Evolutionary conservation across 2,329 filamentous ascomycete species (phyloP), one percentile per base, ranked within the genome.

Genomic region (Fusarium oligoseptatum): DNA sequence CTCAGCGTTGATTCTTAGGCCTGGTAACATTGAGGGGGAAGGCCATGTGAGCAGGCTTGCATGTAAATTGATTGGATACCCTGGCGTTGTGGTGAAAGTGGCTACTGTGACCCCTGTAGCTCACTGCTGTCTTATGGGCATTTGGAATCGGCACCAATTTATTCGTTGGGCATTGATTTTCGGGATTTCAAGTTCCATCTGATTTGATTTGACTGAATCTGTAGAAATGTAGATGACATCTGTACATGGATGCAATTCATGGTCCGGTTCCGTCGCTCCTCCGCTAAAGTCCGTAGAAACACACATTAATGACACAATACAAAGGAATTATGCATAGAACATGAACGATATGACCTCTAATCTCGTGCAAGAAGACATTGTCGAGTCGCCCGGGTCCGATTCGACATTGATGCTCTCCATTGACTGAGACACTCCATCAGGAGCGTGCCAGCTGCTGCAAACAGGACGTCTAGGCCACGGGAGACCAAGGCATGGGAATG

Each of bases 401-500:
- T 39, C 37, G 43, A 63, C 41, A 63, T 41, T 45, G 32, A 36
- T 11, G 55, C 45, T 57, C 45, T 57, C 48, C 37, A 48, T 39
- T 39, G 39, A 34, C 27, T 43, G 17, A 41, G 70, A 72, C 57
- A 65, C 37, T 61, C 58, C 45, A n/a, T 29, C 14, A 43, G 60
- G 39, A 43, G 15, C 58, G 14, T 27, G 29, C 39, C 55, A 37
- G 57, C 24, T 52, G 24, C 29, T 34, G 36, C 20, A 24, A 36
- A 22, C 50, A 34, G 17, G 14, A 37, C 37, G 24, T 68, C 82
- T 88, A 98, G 73, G 93, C 92, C 70, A 98, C 95, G 5, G 97
- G 95, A 72, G 95, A 98, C 97, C 97, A 99, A 10, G 95, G 94
- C 93, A 98, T 95, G 14, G 97, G 95, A 71, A 98, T 92, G 81